Evolutionary conservation across 2,329 filamentous ascomycete species (phyloP), one percentile per base, ranked within the genome.

Genomic region (Cordyceps cateniannulata): DNA sequence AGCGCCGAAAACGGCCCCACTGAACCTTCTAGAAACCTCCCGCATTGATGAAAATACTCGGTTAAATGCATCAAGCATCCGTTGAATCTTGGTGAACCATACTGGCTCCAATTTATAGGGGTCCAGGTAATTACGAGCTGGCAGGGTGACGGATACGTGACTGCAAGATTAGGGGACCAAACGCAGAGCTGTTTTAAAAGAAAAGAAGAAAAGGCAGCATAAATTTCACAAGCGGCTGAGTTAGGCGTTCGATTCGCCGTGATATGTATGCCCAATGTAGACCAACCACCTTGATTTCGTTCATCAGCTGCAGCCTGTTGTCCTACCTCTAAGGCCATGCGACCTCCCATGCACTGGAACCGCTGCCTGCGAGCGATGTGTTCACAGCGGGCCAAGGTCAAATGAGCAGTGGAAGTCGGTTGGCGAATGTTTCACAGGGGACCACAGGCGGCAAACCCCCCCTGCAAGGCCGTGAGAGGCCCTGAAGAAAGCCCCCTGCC

Each of bases 11-110:
- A 24, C 61, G 49, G 69, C 67, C 72, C 75, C 75, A 77, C 74
- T 73, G 75, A 77, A 77, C 66, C 73, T 77, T 77, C 76, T 75
- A 76, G 76, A 77, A 77, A 67, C 60, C 65, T 59, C 66, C 60
- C 62, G 65, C 60, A 63, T 76, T 75, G 63, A 53, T 71, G 71
- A 73, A 77, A 69, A 56, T 54, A 69, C 71, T 66, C 74, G 71
- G 63, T 73, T 72, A 51, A 14, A 50, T 61, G 51, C 51, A 61
- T 61, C 20, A 58, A 38, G 40, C 24, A 50, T 59, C 16, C 40
- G 49, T n/a, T 14, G 22, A 42, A n/a, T 16, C 14, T 25, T 18
- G 32, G 50, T 27, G 44, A 38, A 35, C 55, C 42, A 24, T 47
- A n/a, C 32, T 49, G 45, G 54, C 25, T 47, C 57, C 57, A 53